phyloP scores from a whole-genome alignment of 192 early-diverging fungal species.

The Backusella tarrabulga region DNA sequence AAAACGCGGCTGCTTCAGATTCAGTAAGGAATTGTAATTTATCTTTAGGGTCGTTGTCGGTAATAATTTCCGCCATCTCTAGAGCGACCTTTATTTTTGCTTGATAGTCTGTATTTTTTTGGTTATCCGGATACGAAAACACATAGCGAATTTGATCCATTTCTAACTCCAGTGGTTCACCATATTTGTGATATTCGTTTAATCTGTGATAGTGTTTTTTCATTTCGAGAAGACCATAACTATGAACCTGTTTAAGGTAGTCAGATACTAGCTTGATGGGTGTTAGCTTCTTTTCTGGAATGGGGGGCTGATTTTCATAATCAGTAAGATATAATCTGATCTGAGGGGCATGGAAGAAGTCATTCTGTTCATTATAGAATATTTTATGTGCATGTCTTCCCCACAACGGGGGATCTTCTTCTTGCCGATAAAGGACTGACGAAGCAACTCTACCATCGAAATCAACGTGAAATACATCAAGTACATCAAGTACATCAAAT shows the following conservation, averaged over 20 bases:
- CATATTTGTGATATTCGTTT: too few species aligned
- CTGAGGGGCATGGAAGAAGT: background rate
- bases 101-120: too few species aligned
- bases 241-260: background rate
- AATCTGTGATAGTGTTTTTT: background rate
- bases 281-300: background rate
- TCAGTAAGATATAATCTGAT: background rate
- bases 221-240: background rate
- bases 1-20: too few species aligned
- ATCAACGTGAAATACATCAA: too few species aligned
- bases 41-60: too few species aligned
- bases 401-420: background rate
- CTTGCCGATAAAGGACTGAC: background rate
- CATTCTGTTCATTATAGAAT: background rate
- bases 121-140: too few species aligned
- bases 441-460: background rate
- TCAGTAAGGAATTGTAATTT: too few species aligned
- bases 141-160: too few species aligned
- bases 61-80: too few species aligned
- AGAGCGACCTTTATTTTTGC: too few species aligned
- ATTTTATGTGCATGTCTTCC: background rate
- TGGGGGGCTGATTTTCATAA: background rate
- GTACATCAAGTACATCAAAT: too few species aligned
- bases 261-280: background rate
- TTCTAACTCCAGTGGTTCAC: too few species aligned